phyloP scores from a whole-genome alignment of 2,329 filamentous ascomycete genomes.

The Colletotrichum chlorophyti region DNA sequence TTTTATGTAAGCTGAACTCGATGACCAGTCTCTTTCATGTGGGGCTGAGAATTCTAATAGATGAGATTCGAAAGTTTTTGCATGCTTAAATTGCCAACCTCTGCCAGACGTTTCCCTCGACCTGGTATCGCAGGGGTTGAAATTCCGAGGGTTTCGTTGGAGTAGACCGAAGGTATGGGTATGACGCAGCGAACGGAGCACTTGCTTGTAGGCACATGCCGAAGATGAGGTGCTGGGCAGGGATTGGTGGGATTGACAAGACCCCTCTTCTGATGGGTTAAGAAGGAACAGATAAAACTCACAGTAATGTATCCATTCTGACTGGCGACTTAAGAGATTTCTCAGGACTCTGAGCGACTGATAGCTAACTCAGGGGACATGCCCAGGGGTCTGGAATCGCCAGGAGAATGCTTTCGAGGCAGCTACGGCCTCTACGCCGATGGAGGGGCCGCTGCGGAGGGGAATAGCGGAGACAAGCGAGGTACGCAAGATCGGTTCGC shows the following conservation, averaged over 20 bases:
- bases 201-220: not conserved
- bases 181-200: not conserved
- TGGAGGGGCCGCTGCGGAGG: slow-evolving; percentile 25
- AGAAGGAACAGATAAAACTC: slow-evolving; percentile 28
- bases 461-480: slow-evolving; percentile 25
- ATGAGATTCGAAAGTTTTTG: no score
- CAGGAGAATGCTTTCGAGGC: slow-evolving; percentile 15
- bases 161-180: no score
- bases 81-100: no score
- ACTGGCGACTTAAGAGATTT: not conserved
- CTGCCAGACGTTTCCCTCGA: no score
- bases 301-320: slow-evolving; percentile 40
- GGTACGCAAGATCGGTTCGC: slow-evolving; percentile 18
- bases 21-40: no score
- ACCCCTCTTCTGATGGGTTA: not conserved
- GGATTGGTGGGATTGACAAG: not conserved
- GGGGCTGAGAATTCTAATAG: no score
- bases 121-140: no score
- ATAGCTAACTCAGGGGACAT: not conserved
- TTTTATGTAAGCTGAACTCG: no score
- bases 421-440: slow-evolving; percentile 24
- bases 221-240: not conserved
- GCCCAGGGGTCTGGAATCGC: not conserved
- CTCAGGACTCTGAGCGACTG: not conserved
- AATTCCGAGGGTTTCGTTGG: no score